These are phyloP conservation scores for Sparassis latifolia DNA, from an alignment of 1,284 basidiomycete genomes.

Conservation along the genomic window DNA sequence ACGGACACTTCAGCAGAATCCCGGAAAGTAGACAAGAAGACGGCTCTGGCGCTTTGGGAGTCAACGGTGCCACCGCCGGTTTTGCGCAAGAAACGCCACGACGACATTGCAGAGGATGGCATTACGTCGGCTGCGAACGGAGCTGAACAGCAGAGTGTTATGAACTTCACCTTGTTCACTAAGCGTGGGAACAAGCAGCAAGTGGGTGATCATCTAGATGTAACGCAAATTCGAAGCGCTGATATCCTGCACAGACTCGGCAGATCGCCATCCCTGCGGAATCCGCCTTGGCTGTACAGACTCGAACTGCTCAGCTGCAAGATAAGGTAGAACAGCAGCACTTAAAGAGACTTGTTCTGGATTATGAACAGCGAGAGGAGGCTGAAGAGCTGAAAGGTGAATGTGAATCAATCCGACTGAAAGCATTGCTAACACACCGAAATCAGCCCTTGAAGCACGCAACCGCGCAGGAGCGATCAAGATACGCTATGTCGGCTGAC, in stretches of 20 bases:
- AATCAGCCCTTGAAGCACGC: constrained; percentile 59
- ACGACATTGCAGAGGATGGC: constrained; percentile 45
- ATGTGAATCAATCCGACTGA: background rate
- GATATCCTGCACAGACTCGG: constrained; percentile 49
- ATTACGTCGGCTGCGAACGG: constrained; percentile 7
- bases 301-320: constrained; percentile 82
- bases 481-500: constrained; percentile 61
- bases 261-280: constrained; percentile 83
- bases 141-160: constrained; percentile 40
- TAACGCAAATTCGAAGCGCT: constrained; percentile 1
- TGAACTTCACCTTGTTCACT: constrained; percentile 93
- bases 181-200: constrained; percentile 93
- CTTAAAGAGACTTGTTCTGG: constrained; percentile 85
- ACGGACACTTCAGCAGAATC: constrained; percentile 80
- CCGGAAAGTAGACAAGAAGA: constrained; percentile 80
- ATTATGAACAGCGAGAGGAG: constrained; percentile 83
- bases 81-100: constrained; percentile 51
- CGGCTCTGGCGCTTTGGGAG: constrained; percentile 80
- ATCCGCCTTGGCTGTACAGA: constrained; percentile 85
- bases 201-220: constrained; percentile 36
- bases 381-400: constrained; percentile 71
- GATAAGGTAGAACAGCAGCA: constrained; percentile 95
- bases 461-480: constrained; percentile 60
- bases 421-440: background rate
- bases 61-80: constrained; percentile 70